Conservation (phyloP, 495 filamentous ascomycete species). For the Penicillium pancosmium region DNA sequence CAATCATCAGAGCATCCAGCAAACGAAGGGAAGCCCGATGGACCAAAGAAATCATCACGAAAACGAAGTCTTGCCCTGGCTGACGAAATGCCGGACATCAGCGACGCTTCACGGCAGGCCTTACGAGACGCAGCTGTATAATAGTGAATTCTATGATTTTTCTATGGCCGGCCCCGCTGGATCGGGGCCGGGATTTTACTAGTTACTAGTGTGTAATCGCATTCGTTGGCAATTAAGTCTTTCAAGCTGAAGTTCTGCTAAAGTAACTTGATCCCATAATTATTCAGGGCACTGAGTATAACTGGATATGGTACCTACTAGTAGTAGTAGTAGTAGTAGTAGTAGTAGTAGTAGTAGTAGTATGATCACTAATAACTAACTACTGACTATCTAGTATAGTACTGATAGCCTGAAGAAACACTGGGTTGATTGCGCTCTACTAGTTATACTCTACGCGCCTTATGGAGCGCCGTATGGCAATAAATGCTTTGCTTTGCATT, state of each 20-base stretch:
- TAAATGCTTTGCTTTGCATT: background rate
- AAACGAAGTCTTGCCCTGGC: background rate
- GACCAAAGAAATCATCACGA: background rate
- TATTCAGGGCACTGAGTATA: too few species aligned
- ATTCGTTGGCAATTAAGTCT: too few species aligned
- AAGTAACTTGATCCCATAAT: background rate
- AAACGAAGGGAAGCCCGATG: background rate
- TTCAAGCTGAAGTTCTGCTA: background rate
- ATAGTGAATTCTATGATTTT: background rate
- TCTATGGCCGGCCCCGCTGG: background rate
- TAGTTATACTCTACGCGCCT: too few species aligned
- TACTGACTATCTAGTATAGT: too few species aligned
- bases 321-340: too few species aligned
- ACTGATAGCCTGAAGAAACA: too few species aligned
- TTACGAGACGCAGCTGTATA: conserved; percentile 3
- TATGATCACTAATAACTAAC: too few species aligned
- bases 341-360: too few species aligned
- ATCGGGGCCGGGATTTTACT: background rate
- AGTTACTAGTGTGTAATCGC: too few species aligned
- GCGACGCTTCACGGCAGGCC: background rate
- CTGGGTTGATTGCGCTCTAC: too few species aligned
- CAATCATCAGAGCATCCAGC: background rate
- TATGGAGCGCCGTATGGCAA: background rate
- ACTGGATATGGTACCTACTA: too few species aligned
- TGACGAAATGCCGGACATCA: background rate